Percentiles rank a stretch among this genome's conserved stretches.
These are phyloP conservation scores for Fusarium sp. DNA, from an alignment of 2,329 filamentous ascomycete species.

Conservation along the genomic window DNA sequence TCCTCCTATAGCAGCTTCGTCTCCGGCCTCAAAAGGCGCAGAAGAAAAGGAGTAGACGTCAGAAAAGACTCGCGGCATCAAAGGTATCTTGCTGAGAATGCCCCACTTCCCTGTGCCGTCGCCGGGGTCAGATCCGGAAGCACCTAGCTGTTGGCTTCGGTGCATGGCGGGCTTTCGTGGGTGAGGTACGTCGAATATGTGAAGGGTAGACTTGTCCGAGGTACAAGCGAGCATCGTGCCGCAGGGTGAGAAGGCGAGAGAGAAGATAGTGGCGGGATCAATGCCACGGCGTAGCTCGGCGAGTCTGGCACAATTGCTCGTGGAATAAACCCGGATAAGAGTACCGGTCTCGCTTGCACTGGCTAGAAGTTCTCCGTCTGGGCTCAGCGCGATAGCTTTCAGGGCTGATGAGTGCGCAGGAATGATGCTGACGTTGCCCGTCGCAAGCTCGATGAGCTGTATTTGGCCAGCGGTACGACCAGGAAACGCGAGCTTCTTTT, in stretches of 20 bases:
- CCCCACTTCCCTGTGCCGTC: slow-evolving; percentile 82
- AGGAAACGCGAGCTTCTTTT: slow-evolving; percentile 81
- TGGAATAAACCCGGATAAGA: slow-evolving; percentile 85
- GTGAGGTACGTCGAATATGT: slow-evolving; percentile 87
- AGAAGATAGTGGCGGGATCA: slow-evolving; percentile 88
- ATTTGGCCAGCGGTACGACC: slow-evolving; percentile 90
- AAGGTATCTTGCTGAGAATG: slow-evolving; percentile 81
- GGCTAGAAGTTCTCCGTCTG: slow-evolving; percentile 82
- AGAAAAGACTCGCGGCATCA: slow-evolving; percentile 87
- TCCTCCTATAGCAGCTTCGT: slow-evolving; percentile 68
- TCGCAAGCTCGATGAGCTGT: slow-evolving; percentile 82
- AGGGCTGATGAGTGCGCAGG: slow-evolving; percentile 86
- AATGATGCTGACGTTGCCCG: slow-evolving; percentile 89
- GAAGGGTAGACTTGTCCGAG: slow-evolving; percentile 95
- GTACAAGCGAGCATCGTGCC: slow-evolving; percentile 87
- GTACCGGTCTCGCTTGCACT: slow-evolving; percentile 94
- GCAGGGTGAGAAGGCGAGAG: slow-evolving; percentile 85
- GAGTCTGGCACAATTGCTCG: slow-evolving; percentile 80
- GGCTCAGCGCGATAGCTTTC: slow-evolving; percentile 81
- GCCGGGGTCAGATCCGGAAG: slow-evolving; percentile 54
- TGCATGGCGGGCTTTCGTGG: slow-evolving; percentile 55
- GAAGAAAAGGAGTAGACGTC: slow-evolving; percentile 89
- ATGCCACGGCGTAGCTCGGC: slow-evolving; percentile 89
- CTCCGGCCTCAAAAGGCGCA: slow-evolving; percentile 83
- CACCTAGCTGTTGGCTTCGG: slow-evolving; percentile 47